Percentiles rank a stretch among this genome's conserved stretches.
These are phyloP conservation scores for Nectriaceae sp. DNA, from an alignment of 2,329 filamentous ascomycete genomes.

Conservation along the genomic window DNA sequence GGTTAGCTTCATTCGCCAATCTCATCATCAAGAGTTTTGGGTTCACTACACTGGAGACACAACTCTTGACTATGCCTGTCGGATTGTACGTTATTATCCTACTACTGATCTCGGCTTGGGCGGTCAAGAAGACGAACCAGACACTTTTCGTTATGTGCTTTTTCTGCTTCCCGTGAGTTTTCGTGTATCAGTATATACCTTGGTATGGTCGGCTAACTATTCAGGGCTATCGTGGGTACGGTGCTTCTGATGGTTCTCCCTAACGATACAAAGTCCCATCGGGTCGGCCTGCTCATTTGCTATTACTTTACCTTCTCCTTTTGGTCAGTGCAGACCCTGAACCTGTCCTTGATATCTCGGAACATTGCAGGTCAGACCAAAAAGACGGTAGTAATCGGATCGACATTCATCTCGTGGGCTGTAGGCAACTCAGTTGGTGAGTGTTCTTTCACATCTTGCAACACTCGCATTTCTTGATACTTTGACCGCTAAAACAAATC, in stretches of 20 bases:
- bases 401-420: constrained; percentile 72
- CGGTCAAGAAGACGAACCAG: constrained; percentile 67
- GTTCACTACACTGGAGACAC: constrained; percentile 66
- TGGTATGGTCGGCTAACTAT: neutral
- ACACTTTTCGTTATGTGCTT: constrained; percentile 66
- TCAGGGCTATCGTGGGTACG: constrained; percentile 67
- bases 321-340: constrained; percentile 71
- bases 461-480: neutral
- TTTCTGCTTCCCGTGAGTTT: constrained; percentile 60
- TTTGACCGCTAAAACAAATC: constrained; percentile 1
- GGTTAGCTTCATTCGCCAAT: constrained; percentile 70
- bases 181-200: neutral
- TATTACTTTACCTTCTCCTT: constrained; percentile 78
- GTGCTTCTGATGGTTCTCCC: constrained; percentile 70
- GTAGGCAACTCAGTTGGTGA: constrained; percentile 66
- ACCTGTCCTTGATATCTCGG: constrained; percentile 66
- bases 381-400: constrained; percentile 66
- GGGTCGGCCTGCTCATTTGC: constrained; percentile 68
- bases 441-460: neutral
- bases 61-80: constrained; percentile 74
- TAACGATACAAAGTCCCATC: constrained; percentile 57
- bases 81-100: constrained; percentile 72
- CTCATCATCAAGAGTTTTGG: constrained; percentile 71
- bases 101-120: constrained; percentile 63
- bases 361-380: constrained; percentile 76